Evolutionary conservation across 176 grass and related monocot species (phyloP).

Genomic region (Carex scoparia): DNA sequence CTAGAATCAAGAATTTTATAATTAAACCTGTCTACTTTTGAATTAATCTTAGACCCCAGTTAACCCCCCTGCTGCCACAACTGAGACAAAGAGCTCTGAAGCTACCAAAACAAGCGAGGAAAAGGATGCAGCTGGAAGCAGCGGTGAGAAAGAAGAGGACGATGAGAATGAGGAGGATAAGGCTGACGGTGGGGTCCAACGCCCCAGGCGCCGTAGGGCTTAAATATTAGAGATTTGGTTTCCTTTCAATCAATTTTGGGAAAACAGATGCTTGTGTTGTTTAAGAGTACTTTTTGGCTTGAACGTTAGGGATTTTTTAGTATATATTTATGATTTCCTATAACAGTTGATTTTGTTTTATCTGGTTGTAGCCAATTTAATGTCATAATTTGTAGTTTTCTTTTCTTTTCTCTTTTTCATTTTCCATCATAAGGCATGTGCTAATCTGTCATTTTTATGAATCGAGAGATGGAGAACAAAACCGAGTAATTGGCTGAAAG

Average conservation of each 20-base stretch:
- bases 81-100: conserved; percentile 9
- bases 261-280: conserved; percentile 15
- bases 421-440: neutral
- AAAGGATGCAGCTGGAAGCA: conserved; percentile 40
- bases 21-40: neutral
- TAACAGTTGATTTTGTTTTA: neutral
- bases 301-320: conserved; percentile 15
- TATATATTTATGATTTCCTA: conserved; percentile 24
- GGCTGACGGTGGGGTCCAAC: conserved; percentile 40
- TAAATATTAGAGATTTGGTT: conserved; percentile 6
- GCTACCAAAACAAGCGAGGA: neutral
- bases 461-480: neutral
- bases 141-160: conserved; percentile 52
- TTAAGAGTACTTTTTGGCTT: conserved; percentile 7
- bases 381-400: neutral
- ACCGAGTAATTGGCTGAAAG: neutral
- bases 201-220: conserved; percentile 61
- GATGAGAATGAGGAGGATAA: conserved; percentile 41
- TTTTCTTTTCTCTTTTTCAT: neutral
- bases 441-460: conserved; percentile 7
- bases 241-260: conserved; percentile 28
- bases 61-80: conserved; percentile 5
- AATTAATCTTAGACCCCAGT: conserved; percentile 28
- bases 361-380: conserved; percentile 2
- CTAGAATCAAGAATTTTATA: neutral